phyloP scores from a whole-genome alignment of 2,329 filamentous ascomycete genomes.

The Stromatinia cepivora region DNA sequence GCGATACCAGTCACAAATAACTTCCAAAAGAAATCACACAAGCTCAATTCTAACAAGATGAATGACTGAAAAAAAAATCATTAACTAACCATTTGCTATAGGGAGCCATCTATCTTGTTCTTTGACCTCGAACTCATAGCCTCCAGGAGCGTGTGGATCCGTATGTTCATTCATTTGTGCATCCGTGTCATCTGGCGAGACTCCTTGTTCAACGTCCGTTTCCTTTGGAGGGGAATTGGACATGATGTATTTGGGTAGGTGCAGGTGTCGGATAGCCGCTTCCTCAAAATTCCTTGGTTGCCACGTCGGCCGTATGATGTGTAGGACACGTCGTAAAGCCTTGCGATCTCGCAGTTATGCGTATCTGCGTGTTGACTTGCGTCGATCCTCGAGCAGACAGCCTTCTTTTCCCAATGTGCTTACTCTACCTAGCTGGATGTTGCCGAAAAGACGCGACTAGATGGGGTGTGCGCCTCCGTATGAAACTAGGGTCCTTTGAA shows the following conservation, averaged over 20 bases:
- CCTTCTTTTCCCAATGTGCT: conserved; percentile 31
- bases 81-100: conserved; percentile 98
- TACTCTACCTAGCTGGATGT: conserved; percentile 33
- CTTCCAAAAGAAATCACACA: conserved; percentile 46
- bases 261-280: conserved; percentile 43
- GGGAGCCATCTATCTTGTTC: conserved; percentile 99
- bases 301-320: conserved; percentile 38
- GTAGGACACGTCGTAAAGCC: conserved; percentile 32
- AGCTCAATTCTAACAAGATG: conserved; percentile 54
- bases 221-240: conserved; percentile 94
- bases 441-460: conserved; percentile 34
- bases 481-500: conserved; percentile 28
- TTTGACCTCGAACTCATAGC: conserved; percentile 97
- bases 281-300: conserved; percentile 39
- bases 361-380: conserved; percentile 28
- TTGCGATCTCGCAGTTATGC: conserved; percentile 32
- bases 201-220: conserved; percentile 83
- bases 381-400: conserved; percentile 36
- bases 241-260: conserved; percentile 76
- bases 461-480: conserved; percentile 30
- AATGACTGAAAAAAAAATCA: conserved; percentile 27
- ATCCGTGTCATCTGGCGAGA: conserved; percentile 87
- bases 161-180: conserved; percentile 78
- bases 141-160: conserved; percentile 47
- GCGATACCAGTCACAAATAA: conserved; percentile 49